Evolutionary conservation across 352 stramenopile genomes (phyloP).

Genomic region (Elongisporangium undulatum): DNA sequence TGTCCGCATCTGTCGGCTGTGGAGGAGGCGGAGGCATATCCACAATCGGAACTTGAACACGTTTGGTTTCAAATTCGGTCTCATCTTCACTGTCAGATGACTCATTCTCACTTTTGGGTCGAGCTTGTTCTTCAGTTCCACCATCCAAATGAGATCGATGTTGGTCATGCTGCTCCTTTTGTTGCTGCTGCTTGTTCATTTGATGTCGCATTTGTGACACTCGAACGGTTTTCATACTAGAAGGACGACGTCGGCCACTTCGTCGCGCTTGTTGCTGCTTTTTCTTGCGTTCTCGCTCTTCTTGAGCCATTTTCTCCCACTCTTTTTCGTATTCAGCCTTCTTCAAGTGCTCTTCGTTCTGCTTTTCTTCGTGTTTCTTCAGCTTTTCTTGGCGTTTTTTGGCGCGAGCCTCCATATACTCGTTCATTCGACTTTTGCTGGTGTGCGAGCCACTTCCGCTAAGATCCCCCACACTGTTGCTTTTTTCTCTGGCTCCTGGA

Average conservation of each 20-base stretch:
- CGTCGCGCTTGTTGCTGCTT: conserved; percentile 75
- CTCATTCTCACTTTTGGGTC: conserved; percentile 42
- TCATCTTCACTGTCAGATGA: conserved; percentile 56
- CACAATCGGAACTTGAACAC: conserved; percentile 8
- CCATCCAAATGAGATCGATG: conserved; percentile 25
- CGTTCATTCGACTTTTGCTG: conserved; percentile 83
- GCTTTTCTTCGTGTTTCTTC: conserved; percentile 67
- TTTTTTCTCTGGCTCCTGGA: conserved; percentile 36
- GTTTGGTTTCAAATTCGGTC: conserved; percentile 20
- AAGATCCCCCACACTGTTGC: conserved; percentile 25
- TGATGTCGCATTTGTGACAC: conserved; percentile 85
- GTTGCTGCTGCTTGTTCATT: conserved; percentile 65
- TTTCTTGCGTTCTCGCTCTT: conserved; percentile 75
- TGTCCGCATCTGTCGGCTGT: conserved; percentile 62
- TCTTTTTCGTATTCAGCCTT: conserved; percentile 87
- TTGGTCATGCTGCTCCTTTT: conserved; percentile 36
- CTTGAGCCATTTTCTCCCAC: conserved; percentile 86
- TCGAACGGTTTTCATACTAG: conserved; percentile 79
- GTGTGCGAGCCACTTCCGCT: conserved; percentile 13
- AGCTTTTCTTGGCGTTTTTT: conserved; percentile 77
- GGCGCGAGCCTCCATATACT: conserved; percentile 83
- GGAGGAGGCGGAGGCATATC: conserved; percentile 59
- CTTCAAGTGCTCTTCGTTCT: conserved; percentile 68
- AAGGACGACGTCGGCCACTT: conserved; percentile 58
- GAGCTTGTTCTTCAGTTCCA: conserved; percentile 18